These are phyloP conservation scores for Podospora pseudoanserina DNA, from an alignment of 495 filamentous ascomycete genomes.

Conservation along the genomic window DNA sequence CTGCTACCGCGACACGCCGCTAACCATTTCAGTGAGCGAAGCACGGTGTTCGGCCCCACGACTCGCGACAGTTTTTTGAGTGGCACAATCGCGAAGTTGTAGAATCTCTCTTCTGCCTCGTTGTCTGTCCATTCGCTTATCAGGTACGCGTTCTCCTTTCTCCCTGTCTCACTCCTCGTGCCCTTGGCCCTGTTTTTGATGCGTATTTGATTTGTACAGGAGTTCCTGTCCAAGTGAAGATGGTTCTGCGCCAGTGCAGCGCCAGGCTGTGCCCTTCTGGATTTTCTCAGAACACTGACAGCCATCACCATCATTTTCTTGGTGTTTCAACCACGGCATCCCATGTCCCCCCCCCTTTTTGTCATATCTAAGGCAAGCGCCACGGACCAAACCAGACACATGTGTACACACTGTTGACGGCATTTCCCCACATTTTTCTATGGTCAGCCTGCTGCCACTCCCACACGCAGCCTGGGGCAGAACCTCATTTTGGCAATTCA, in stretches of 20 bases:
- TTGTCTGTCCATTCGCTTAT: neutral
- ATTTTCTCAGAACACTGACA: neutral
- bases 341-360: neutral
- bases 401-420: neutral
- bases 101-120: slow-evolving; percentile 5
- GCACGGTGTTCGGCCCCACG: slow-evolving; percentile 19
- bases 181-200: neutral
- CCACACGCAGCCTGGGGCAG: neutral
- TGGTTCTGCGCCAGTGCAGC: neutral
- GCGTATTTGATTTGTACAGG: neutral
- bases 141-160: neutral
- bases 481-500: neutral
- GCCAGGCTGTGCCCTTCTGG: neutral
- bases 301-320: neutral
- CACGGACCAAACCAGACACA: neutral
- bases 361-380: neutral
- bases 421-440: neutral
- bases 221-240: neutral
- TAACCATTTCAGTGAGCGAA: slow-evolving; percentile 24
- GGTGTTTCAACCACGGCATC: neutral
- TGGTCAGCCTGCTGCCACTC: neutral
- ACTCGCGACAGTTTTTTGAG: slow-evolving; percentile 10
- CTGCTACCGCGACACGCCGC: slow-evolving; percentile 25
- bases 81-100: slow-evolving; percentile 17
- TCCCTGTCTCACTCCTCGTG: neutral